These are phyloP conservation scores for Vitis labrusca DNA, from an alignment of 164 flowering plant genomes.

Conservation along the genomic window DNA sequence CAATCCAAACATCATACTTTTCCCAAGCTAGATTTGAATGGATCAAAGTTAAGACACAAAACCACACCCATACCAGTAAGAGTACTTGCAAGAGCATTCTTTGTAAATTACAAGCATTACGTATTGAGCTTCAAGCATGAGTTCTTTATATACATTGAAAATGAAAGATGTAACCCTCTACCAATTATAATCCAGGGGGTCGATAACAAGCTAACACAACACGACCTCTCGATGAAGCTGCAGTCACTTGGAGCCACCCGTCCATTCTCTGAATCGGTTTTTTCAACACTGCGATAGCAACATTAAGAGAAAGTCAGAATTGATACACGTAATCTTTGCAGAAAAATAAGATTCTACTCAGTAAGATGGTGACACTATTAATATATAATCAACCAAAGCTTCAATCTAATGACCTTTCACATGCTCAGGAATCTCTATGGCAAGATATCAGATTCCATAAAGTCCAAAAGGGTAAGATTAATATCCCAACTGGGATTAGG, in stretches of 20 bases:
- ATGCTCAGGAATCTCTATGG: constrained; percentile 2
- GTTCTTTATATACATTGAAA: too few species aligned
- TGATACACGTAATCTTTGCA: background rate
- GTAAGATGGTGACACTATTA: constrained; percentile 3
- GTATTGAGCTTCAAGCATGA: too few species aligned
- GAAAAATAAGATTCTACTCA: background rate
- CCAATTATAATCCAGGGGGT: background rate
- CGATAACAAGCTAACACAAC: constrained; percentile 5
- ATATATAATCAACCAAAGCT: background rate
- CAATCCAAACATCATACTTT: too few species aligned
- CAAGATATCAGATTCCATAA: background rate
- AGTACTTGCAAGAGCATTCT: too few species aligned
- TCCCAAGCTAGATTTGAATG: too few species aligned
- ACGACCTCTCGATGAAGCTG: constrained; percentile 15
- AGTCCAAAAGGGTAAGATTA: background rate
- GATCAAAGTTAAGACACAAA: too few species aligned
- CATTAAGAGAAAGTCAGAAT: background rate
- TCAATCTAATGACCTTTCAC: background rate
- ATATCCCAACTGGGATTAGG: background rate
- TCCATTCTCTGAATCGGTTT: background rate
- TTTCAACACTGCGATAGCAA: background rate
- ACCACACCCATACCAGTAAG: too few species aligned
- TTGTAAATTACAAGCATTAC: too few species aligned
- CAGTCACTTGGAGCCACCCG: background rate
- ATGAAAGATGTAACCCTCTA: too few species aligned